Base-by-base conservation (phyloP, 2,329 filamentous ascomycete genomes). In the Colletotrichum godetiae region DNA sequence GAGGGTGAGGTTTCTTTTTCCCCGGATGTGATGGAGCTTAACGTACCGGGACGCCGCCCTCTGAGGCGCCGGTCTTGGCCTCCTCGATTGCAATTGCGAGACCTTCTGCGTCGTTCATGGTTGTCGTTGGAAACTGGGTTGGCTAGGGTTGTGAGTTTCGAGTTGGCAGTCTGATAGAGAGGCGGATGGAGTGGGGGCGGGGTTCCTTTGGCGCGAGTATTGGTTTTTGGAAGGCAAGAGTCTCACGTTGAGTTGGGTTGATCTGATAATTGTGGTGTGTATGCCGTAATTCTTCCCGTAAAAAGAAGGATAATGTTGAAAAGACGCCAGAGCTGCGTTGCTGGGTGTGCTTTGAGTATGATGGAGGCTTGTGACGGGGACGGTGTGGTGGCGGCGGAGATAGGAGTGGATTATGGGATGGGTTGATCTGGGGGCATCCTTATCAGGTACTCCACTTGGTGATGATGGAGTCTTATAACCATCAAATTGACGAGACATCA, bases 21-120 rank as follows among this genome's bases (percentile, higher is more conserved):
- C 13, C 37, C 37, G 37, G 37, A 3, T 55, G 5, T 19, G 4
- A 15, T 11, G 27, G 27, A 37, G 15, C 19, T 33, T 27, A 22
- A 67, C 52, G 29, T 56, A 74, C 72, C 10, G 72, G 72, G n/a
- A 74, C 63, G 42, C 72, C 72, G 29, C 72, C 72, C 35, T 74
- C 68, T 19, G 62, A 67, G 37, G 72, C 68, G 46, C 68, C 68
- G 7, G 56, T 7, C 63, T 68, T 74, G 29, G 72, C 72, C 35
- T 74, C 72, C 68, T 74, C 72, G 35, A 74, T 74, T 19, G 72
- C 72, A 46, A 74, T 74, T n/a, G 62, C 72, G 37, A 74, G 68
- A 19, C 68, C 72, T n/a, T 72, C 68, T 42, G 63, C 49, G 63
- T 74, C 62, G 62, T 74, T 68, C 72, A 74, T 74, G 11, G 58